phyloP scores from a whole-genome alignment of 768 basidiomycete species.

The Mycena maculata region DNA sequence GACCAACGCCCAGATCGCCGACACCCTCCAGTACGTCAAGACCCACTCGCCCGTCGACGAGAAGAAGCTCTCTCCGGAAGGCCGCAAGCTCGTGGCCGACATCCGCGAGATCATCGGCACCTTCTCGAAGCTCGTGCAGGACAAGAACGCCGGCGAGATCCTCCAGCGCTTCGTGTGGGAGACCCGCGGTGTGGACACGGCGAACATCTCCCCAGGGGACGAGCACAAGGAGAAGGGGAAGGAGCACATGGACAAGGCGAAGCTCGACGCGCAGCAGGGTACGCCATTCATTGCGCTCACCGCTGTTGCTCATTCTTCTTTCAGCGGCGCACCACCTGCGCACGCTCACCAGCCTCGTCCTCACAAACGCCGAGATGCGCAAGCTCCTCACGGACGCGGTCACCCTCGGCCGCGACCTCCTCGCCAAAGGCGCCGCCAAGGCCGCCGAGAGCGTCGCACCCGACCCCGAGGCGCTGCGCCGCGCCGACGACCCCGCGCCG shows the following conservation, averaged over 20 bases:
- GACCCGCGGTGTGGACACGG: slow-evolving; percentile 64
- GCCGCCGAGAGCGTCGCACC: slow-evolving; percentile 80
- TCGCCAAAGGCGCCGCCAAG: slow-evolving; percentile 78
- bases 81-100: slow-evolving; percentile 81
- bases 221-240: slow-evolving; percentile 39
- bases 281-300: slow-evolving; percentile 21
- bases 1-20: slow-evolving; percentile 83
- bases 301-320: slow-evolving; percentile 1
- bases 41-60: slow-evolving; percentile 68
- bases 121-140: slow-evolving; percentile 63
- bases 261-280: slow-evolving; percentile 74
- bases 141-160: slow-evolving; percentile 92
- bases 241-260: slow-evolving; percentile 41
- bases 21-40: slow-evolving; percentile 74
- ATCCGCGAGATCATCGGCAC: slow-evolving; percentile 85
- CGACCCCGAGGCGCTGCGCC: slow-evolving; percentile 65
- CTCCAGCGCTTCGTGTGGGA: slow-evolving; percentile 93
- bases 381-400: slow-evolving; percentile 87
- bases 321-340: slow-evolving; percentile 87
- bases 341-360: slow-evolving; percentile 84
- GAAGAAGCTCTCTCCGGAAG: slow-evolving; percentile 78
- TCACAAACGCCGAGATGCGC: slow-evolving; percentile 94
- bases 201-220: slow-evolving; percentile 41
- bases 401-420: slow-evolving; percentile 84
- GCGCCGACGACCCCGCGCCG: slow-evolving; percentile 77